Evolutionary conservation across 1,284 basidiomycete species (phyloP).

Genomic region (Puccinia hordei): DNA sequence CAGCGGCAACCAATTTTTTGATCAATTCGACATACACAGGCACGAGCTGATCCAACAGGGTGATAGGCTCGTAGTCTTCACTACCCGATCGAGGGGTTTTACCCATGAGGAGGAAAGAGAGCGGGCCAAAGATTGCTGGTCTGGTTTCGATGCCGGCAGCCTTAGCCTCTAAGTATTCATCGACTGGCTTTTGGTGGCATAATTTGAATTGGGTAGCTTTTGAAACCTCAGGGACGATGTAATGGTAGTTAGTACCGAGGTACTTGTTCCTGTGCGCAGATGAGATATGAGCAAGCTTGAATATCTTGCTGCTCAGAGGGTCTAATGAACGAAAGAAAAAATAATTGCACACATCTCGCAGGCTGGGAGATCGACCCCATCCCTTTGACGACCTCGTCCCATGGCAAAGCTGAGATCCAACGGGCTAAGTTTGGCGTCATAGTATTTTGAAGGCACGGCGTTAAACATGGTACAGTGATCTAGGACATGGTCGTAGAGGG

Average conservation of each 20-base stretch:
- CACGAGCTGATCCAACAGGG: slow-evolving; percentile 83
- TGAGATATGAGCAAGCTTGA: neutral
- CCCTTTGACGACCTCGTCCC: slow-evolving; percentile 93
- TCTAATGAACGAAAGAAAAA: neutral
- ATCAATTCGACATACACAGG: slow-evolving; percentile 92
- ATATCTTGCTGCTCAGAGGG: too few relatives aligned
- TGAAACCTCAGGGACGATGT: slow-evolving; percentile 95
- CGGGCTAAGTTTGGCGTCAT: slow-evolving; percentile 78
- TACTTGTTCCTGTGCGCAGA: slow-evolving; percentile 58
- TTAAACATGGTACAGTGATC: slow-evolving; percentile 97
- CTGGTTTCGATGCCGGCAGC: slow-evolving; percentile 84
- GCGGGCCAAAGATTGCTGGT: slow-evolving; percentile 91
- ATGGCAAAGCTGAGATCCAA: slow-evolving; percentile 75
- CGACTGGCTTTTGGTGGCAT: slow-evolving; percentile 72
- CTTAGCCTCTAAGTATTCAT: slow-evolving; percentile 95
- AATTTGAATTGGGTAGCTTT: slow-evolving; percentile 91
- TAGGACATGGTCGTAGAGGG: slow-evolving; percentile 97
- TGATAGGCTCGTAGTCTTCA: slow-evolving; percentile 83
- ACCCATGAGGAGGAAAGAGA: slow-evolving; percentile 92
- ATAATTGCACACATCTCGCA: slow-evolving; percentile 77
- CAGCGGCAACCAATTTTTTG: slow-evolving; percentile 85
- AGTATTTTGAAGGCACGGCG: slow-evolving; percentile 92
- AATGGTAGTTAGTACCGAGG: slow-evolving; percentile 99
- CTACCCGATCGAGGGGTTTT: slow-evolving; percentile 86
- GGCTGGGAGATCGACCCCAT: slow-evolving; percentile 89